These are phyloP conservation scores for Chaetoceros muelleri DNA, from an alignment of 108 stramenopile species.

Conservation along the genomic window DNA sequence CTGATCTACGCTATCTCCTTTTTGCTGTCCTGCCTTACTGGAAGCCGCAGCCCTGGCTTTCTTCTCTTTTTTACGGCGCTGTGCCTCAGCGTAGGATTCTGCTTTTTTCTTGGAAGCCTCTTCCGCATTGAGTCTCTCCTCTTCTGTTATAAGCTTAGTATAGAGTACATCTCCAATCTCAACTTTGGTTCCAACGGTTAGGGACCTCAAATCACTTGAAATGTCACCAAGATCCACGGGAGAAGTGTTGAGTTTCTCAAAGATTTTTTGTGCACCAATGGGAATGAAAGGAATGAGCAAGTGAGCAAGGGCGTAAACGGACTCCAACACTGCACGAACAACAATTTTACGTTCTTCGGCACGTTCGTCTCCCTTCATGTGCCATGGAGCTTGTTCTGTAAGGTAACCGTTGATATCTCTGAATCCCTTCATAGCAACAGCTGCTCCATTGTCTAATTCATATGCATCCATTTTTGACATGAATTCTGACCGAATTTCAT, in stretches of 20 bases:
- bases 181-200: conserved; percentile 53
- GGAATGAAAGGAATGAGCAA: conserved; percentile 90
- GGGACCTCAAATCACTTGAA: conserved; percentile 38
- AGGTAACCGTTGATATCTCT: conserved; percentile 91
- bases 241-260: conserved; percentile 79
- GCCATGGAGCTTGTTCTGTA: conserved; percentile 93
- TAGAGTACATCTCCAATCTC: conserved; percentile 73
- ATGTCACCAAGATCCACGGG: conserved; percentile 44
- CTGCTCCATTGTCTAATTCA: conserved; percentile 69
- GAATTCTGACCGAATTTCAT: conserved; percentile 37
- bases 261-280: conserved; percentile 65
- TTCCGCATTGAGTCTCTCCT: conserved; percentile 44
- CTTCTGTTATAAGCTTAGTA: conserved; percentile 47
- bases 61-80: conserved; percentile 73
- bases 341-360: conserved; percentile 56
- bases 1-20: conserved; percentile 30
- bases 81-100: conserved; percentile 59
- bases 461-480: conserved; percentile 64
- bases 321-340: conserved; percentile 89
- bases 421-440: conserved; percentile 62
- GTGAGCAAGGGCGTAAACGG: conserved; percentile 87
- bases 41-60: conserved; percentile 56
- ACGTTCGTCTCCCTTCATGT: conserved; percentile 84
- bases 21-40: conserved; percentile 31
- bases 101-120: conserved; percentile 62